Base-by-base conservation (phyloP, 306 rosid genomes). In the Castanopsis chinensis region DNA sequence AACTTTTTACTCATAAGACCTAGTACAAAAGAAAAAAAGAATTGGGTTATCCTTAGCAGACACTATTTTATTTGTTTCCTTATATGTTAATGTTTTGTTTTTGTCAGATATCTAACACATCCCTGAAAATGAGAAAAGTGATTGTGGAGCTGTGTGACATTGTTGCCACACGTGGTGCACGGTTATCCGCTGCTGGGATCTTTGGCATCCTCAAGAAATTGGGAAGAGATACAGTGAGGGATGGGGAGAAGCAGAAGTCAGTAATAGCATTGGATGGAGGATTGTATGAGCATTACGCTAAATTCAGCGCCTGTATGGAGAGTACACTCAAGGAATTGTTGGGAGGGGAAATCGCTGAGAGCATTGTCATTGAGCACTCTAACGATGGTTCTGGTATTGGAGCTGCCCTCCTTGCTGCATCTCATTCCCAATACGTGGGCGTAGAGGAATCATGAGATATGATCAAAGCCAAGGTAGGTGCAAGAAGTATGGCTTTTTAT, bases 351-450 rank as follows among this genome's bases (percentile, higher is more conserved):
- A 91, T 79, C 15, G 89, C 97, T 3, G 84, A 85, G 45, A 83
- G 80, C 81, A 54, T 93, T 75, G 85, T 85, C 6, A 25, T 91
- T 41, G 90, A 89, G 87, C 98, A 83, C 63, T 90, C 91, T 41
- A 93, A 85, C 2, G 99, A 96, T 53, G 99, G 99, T 60, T 96
- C 99, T 0, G 99, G 99, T 73, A 86, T 93, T 51, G 99, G 99
- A 73, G 99, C 99, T 25, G 92, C 97, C 52, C 93, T 96, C 67
- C 84, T 96, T 20, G 97, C 99, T n/a, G 98, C 99, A 35, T 93
- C 99, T 82, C 89, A 93, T 75, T 96, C 99, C 35, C 97, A 89
- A 54, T 96, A 96, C 86, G 73, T 81, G 73, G 96, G 80, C 72
- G 74, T 75, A 28, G 94, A 89, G 67, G 89, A 87, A 32, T 90